Evolutionary conservation across 2,329 filamentous ascomycete species (phyloP).

Genomic region (Epichloe hybrida): DNA sequence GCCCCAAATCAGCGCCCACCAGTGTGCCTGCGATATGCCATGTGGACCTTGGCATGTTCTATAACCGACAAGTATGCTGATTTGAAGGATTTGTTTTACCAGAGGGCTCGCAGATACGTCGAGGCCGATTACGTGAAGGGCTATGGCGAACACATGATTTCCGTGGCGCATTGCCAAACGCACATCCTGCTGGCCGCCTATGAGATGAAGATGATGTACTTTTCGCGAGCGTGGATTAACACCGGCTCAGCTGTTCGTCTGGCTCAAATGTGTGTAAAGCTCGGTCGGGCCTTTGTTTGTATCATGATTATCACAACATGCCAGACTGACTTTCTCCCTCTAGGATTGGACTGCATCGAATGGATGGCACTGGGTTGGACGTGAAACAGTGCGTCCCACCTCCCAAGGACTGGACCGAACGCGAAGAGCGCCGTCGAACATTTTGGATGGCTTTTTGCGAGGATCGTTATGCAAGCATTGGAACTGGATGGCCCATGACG

Average conservation of each 20-base stretch:
- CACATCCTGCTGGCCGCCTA: conserved; percentile 70
- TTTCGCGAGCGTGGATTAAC: conserved; percentile 89
- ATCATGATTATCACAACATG: neutral
- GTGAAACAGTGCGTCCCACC: conserved; percentile 85
- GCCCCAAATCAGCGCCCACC: conserved; percentile 77
- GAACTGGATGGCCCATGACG: conserved; percentile 93
- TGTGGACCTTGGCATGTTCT: conserved; percentile 89
- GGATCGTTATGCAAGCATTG: conserved; percentile 88
- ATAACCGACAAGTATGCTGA: conserved; percentile 68
- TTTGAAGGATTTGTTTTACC: conserved; percentile 80
- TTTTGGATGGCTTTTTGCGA: conserved; percentile 92
- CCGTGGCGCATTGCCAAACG: conserved; percentile 71
- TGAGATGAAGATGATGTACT: conserved; percentile 97
- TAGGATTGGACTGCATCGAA: conserved; percentile 82
- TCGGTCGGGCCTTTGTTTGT: neutral
- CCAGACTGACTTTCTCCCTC: conserved; percentile 15
- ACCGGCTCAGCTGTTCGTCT: conserved; percentile 70
- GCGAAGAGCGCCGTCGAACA: conserved; percentile 77
- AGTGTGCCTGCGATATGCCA: conserved; percentile 79
- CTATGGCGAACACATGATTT: conserved; percentile 80
- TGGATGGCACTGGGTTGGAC: conserved; percentile 72
- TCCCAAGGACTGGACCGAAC: conserved; percentile 85
- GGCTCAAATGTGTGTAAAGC: conserved; percentile 56
- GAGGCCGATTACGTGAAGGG: conserved; percentile 85
- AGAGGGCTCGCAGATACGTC: conserved; percentile 76